phyloP scores from a whole-genome alignment of 1,284 basidiomycete genomes.

The Melampsora larici-populina region DNA sequence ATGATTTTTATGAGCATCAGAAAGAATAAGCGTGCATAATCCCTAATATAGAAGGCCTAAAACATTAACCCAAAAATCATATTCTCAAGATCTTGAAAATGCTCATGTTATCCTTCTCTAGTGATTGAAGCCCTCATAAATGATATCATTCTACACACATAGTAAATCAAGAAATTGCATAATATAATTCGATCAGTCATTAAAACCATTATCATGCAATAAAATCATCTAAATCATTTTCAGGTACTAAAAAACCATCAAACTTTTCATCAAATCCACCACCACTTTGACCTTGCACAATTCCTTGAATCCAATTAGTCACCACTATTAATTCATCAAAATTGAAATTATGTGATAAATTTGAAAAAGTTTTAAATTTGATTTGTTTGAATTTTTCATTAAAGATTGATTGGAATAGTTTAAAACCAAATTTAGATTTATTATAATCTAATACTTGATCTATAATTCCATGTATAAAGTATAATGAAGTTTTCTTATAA shows the following conservation, averaged over 20 bases:
- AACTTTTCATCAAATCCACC: constrained; percentile 27
- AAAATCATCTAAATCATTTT: constrained; percentile 6
- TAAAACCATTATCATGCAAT: not conserved
- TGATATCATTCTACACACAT: not conserved
- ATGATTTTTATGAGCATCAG: too few species aligned
- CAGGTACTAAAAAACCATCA: constrained; percentile 13
- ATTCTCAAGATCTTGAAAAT: not conserved
- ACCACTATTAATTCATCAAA: constrained; percentile 14
- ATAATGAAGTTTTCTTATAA: constrained; percentile 15
- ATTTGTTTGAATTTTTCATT: not conserved
- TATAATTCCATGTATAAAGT: constrained; percentile 19
- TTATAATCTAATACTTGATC: constrained; percentile 29
- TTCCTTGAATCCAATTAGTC: constrained; percentile 21
- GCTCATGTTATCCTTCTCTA: not conserved
- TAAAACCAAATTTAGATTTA: constrained; percentile 9
- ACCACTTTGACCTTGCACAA: constrained; percentile 10
- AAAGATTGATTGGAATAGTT: constrained; percentile 21
- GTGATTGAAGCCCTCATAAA: not conserved
- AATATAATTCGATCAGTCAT: too few species aligned
- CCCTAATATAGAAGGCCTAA: too few species aligned
- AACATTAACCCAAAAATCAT: too few species aligned
- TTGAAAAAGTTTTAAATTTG: constrained; percentile 30
- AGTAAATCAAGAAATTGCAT: not conserved
- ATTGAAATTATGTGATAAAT: constrained; percentile 22
- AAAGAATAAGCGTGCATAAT: too few species aligned